Evolutionary conservation across 148 eudicot species (phyloP).

Genomic region (Persicaria maculosa): DNA sequence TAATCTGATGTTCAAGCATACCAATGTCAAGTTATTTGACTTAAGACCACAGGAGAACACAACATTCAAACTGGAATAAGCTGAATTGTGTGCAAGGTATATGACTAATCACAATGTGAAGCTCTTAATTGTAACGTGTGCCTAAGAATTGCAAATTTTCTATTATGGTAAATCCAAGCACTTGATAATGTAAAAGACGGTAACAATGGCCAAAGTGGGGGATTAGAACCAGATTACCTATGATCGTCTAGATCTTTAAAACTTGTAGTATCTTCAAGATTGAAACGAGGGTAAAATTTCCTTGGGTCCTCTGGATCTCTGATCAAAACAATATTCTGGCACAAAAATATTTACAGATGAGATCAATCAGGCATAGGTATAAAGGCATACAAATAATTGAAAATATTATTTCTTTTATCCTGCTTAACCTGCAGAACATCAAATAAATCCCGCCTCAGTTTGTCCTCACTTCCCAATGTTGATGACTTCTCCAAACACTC

Average conservation of each 20-base stretch:
- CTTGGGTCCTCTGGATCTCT: constrained; percentile 84
- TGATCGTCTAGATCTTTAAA: constrained; percentile 78
- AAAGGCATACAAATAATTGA: background rate
- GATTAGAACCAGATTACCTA: constrained; percentile 37
- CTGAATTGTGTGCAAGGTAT: background rate
- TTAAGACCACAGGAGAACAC: background rate
- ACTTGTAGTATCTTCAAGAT: constrained; percentile 89
- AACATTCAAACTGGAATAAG: background rate
- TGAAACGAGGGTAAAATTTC: constrained; percentile 89
- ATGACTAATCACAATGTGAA: background rate
- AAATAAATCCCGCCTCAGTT: constrained; percentile 58
- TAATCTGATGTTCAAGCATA: background rate
- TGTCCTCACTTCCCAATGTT: constrained; percentile 52
- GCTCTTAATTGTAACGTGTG: background rate
- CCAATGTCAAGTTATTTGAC: background rate
- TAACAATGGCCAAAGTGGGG: background rate
- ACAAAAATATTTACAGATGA: constrained; percentile 12
- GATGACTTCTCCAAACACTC: constrained; percentile 50
- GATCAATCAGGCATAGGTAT: background rate
- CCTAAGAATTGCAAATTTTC: background rate
- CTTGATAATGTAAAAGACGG: background rate
- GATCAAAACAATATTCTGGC: constrained; percentile 76
- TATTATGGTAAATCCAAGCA: background rate
- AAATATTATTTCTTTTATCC: background rate
- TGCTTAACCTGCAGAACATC: constrained; percentile 66